Base-by-base conservation (phyloP, 768 basidiomycete genomes). In the Tricholoma saponaceum region DNA sequence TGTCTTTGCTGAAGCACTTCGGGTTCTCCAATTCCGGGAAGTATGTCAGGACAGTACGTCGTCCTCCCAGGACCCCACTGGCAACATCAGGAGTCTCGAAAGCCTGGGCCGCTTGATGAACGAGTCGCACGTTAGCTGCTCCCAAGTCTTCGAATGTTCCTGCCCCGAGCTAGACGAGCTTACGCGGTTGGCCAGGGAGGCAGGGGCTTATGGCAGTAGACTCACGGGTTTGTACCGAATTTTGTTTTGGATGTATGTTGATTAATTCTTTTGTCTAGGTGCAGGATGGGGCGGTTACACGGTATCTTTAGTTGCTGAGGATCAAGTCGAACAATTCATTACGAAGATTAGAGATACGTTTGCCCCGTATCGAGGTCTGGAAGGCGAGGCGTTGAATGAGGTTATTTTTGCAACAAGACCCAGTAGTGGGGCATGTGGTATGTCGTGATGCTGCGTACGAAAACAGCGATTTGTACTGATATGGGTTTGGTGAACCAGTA, bases 231-330 rank as follows among this genome's bases (percentile, higher is more conserved):
- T 51, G 74, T 68, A 23, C 12, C 26, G 10, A 28, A 5, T 8
- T n/a, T 49, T 8, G 14, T 10, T 46, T 18, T 50, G 6, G 32
- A 32, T 18, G 13, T 14, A 28, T 20, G 51, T 14, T 55, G 9
- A 37, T 13, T n/a, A n/a, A 20, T 50, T 50, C 18, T 58, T 41
- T 23, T 47, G 26, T 49, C 4, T 59, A 90, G 89, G 90, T 26
- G 92, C 92, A 0, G 92, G 92, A 3, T 96, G 92, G 92, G 94
- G 94, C 35, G 93, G 93, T 5, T 94, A 92, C 65, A 89, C 89
- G 0, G 87, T 95, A 20, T 92, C 90, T 6, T 79, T 95, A 18
- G 86, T 95, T 14, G 79, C 83, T 6, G 86, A 88, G 65, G 70
- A 74, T 18, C 64, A 81, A 44, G 89, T 90, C 2, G 77, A 80